Base-by-base conservation (phyloP, 805 yeast genomes). In the Metschnikowia koreensis region DNA sequence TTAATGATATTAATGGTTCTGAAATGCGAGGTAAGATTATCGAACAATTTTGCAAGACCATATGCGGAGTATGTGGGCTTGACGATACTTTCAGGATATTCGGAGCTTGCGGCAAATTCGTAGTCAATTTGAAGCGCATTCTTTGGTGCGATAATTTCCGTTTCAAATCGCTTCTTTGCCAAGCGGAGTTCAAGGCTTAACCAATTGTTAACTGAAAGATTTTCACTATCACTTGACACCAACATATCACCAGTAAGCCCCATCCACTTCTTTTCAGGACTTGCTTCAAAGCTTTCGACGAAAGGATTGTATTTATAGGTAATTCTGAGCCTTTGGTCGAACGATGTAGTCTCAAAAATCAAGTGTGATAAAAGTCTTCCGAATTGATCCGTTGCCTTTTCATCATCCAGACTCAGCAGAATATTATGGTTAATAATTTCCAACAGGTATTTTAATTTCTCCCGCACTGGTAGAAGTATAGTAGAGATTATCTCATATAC, bases 31-130 rank as follows among this genome's bases (percentile, higher is more conserved):
- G 84, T 82, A 48, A 84, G 73, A 43, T 79, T 78, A 55, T 82
- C 82, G 22, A 87, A 66, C 40, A 87, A 64, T 58, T 82, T 83
- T 41, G 75, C 75, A 53, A 87, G 64, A 45, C 81, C 79, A 38
- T 77, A 71, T 0, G 91, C 82, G 0, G 89, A 80, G 54, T 78
- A 78, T 0, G 90, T 85, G 0, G 93, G 91, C 46, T 65, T 68
- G 38, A 66, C 47, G 5, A 60, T 45, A 10, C 43, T 46, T 38
- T 41, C 46, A n/a, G 57, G 52, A 1, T 49, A 34, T 16, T 49
- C 52, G 1, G 57, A 48, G 45, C 52, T 53, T 13, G 60, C 60
- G 36, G 63, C 65, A 53, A 62, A 74, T 46, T 87, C 92, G 54
- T 67, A 70, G 60, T 87, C 92, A 31, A 86, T 78, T 2, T 65